Percentiles rank a stretch among this genome's conserved stretches.
These are phyloP conservation scores for Sclerotinia borealis DNA, from an alignment of 2,329 filamentous ascomycete genomes.

Conservation along the genomic window DNA sequence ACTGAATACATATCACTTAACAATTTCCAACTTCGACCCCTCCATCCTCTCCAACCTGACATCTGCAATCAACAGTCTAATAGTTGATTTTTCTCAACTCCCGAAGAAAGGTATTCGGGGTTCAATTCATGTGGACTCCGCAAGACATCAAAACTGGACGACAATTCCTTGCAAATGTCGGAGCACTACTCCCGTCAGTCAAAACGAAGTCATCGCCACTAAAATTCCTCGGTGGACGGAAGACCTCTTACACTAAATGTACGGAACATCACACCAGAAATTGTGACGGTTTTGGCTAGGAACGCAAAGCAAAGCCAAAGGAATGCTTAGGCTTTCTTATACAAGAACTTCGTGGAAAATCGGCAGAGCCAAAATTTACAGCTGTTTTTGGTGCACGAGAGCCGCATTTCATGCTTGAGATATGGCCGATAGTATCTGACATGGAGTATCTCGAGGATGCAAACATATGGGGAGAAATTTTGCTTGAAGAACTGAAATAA, in stretches of 20 bases:
- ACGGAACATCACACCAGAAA: slow-evolving; percentile 11
- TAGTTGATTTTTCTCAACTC: slow-evolving; percentile 32
- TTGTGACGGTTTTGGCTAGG: slow-evolving; percentile 1
- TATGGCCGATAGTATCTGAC: slow-evolving; percentile 28
- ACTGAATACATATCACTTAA: not conserved
- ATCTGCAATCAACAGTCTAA: slow-evolving; percentile 19
- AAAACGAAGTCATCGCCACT: slow-evolving; percentile 27
- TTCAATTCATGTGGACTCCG: slow-evolving; percentile 33
- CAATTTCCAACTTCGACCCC: not conserved
- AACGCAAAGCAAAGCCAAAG: slow-evolving; percentile 18
- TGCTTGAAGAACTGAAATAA: slow-evolving; percentile 20
- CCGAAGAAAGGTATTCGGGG: slow-evolving; percentile 26
- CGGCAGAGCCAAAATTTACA: slow-evolving; percentile 15
- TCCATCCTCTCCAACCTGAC: not conserved
- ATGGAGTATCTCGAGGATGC: slow-evolving; percentile 24
- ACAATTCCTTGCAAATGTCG: slow-evolving; percentile 29
- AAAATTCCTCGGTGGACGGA: slow-evolving; percentile 24
- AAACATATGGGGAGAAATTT: slow-evolving; percentile 23
- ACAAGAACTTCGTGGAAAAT: slow-evolving; percentile 29
- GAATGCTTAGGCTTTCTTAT: slow-evolving; percentile 29
- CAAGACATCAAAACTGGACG: slow-evolving; percentile 31
- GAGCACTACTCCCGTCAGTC: slow-evolving; percentile 26
- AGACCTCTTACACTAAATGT: slow-evolving; percentile 13
- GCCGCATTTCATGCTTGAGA: slow-evolving; percentile 35
- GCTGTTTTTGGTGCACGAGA: slow-evolving; percentile 31